phyloP scores from a whole-genome alignment of 371 early-diverging fungal genomes.

The Funneliformis caledonium region DNA sequence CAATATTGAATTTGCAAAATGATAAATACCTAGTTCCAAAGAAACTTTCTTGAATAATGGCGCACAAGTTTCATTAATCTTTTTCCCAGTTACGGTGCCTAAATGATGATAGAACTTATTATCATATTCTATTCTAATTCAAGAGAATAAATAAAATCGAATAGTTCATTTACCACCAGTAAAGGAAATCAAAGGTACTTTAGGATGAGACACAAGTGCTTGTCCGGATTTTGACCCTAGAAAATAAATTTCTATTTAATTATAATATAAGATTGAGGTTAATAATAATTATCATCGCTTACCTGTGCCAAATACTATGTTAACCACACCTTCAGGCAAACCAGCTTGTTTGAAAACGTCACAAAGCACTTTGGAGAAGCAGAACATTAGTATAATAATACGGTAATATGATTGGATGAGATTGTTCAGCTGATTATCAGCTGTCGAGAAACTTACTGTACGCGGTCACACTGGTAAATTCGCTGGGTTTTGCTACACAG shows the following conservation, averaged over 20 bases:
- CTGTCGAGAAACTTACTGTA: constrained; percentile 42
- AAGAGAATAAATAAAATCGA: neutral
- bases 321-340: constrained; percentile 76
- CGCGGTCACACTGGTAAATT: constrained; percentile 74
- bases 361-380: constrained; percentile 53
- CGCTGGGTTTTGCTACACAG: constrained; percentile 73
- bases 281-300: constrained; percentile 12
- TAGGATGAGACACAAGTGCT: constrained; percentile 66
- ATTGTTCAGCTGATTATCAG: neutral
- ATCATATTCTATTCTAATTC: neutral
- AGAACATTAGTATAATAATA: neutral
- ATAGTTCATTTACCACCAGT: constrained; percentile 61
- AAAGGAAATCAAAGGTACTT: constrained; percentile 74
- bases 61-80: constrained; percentile 57
- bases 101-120: neutral
- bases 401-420: neutral
- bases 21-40: constrained; percentile 60
- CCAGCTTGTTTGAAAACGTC: constrained; percentile 66
- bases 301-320: constrained; percentile 78
- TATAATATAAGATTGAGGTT: neutral
- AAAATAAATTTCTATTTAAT: neutral
- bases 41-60: constrained; percentile 68
- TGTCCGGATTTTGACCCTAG: constrained; percentile 59
- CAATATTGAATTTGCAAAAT: neutral
- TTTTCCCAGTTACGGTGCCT: constrained; percentile 72